Evolutionary conservation across 2,329 filamentous ascomycete genomes (phyloP).

Genomic region (Endoconidiophora polonica): DNA sequence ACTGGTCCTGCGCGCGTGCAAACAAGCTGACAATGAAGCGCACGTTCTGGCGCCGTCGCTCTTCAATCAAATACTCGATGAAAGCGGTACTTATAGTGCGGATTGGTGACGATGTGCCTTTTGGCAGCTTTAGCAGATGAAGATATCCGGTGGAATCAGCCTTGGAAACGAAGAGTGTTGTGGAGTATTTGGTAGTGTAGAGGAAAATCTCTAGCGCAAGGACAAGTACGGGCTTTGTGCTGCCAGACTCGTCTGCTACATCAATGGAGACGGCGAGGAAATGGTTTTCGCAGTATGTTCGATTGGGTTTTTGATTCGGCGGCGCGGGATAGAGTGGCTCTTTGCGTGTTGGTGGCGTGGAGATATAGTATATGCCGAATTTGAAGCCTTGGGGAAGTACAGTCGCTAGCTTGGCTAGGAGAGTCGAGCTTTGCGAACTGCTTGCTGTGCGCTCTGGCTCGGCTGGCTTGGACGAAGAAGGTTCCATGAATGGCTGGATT

Average conservation of each 20-base stretch:
- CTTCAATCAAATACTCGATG: conserved; percentile 54
- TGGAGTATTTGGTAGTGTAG: conserved; percentile 65
- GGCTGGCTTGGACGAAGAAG: conserved; percentile 7
- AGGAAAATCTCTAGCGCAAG: conserved; percentile 78
- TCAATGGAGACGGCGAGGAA: conserved; percentile 42
- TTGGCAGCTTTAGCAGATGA: conserved; percentile 45
- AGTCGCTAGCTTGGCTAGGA: conserved; percentile 27
- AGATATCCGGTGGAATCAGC: conserved; percentile 91
- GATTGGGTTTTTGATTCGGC: conserved; percentile 52
- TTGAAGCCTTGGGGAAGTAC: conserved; percentile 35
- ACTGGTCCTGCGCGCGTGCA: conserved; percentile 80
- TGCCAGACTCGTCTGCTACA: conserved; percentile 13
- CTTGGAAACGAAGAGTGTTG: conserved; percentile 88
- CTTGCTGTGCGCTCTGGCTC: conserved; percentile 14
- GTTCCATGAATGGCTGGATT: neutral
- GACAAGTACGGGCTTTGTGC: conserved; percentile 42
- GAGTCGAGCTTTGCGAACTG: conserved; percentile 12
- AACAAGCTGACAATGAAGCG: conserved; percentile 76
- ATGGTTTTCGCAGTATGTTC: conserved; percentile 77
- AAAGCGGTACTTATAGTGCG: conserved; percentile 60
- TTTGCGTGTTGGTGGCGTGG: conserved; percentile 61
- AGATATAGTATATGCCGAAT: conserved; percentile 71
- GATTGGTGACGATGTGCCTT: conserved; percentile 52
- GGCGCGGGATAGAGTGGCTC: conserved; percentile 65
- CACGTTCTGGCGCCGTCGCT: conserved; percentile 44